phyloP scores from a whole-genome alignment of 2,329 filamentous ascomycete genomes.

The Fonsecaea multimorphosa region DNA sequence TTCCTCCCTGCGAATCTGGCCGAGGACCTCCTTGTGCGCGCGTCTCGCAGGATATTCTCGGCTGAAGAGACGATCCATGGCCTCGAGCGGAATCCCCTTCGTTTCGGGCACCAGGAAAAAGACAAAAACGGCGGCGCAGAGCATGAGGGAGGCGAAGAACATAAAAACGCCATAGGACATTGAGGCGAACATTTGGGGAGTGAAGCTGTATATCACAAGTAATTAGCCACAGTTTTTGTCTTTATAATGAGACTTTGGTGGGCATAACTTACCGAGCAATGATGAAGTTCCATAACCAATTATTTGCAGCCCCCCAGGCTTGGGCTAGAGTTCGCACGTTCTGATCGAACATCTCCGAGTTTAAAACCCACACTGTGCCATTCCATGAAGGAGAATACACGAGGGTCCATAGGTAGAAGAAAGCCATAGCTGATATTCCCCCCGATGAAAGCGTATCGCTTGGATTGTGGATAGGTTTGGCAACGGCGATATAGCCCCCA shows the following conservation, averaged over 20 bases:
- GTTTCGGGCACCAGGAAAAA: constrained; percentile 71
- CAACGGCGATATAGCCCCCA: constrained; percentile 64
- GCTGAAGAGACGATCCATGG: constrained; percentile 67
- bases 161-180: constrained; percentile 69
- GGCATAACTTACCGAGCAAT: constrained; percentile 27
- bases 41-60: constrained; percentile 46
- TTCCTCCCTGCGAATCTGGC: constrained; percentile 46
- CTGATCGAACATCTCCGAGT: constrained; percentile 72
- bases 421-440: constrained; percentile 66
- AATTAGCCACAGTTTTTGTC: not conserved
- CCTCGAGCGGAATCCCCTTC: constrained; percentile 68
- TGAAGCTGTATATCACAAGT: constrained; percentile 29
- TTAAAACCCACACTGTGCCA: constrained; percentile 72
- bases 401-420: constrained; percentile 76
- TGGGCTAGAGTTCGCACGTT: constrained; percentile 73
- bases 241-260: too few relatives aligned
- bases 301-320: constrained; percentile 72
- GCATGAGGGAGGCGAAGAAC: constrained; percentile 70
- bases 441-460: constrained; percentile 49
- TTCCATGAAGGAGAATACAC: constrained; percentile 77
- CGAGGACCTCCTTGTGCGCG: constrained; percentile 46
- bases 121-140: constrained; percentile 64
- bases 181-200: constrained; percentile 49
- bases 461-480: constrained; percentile 44
- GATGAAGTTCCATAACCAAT: constrained; percentile 65